Percentiles rank a stretch among this genome's conserved stretches.
phyloP scores from a whole-genome alignment of 441 rosid genomes.

The Gossypium gossypioides region DNA sequence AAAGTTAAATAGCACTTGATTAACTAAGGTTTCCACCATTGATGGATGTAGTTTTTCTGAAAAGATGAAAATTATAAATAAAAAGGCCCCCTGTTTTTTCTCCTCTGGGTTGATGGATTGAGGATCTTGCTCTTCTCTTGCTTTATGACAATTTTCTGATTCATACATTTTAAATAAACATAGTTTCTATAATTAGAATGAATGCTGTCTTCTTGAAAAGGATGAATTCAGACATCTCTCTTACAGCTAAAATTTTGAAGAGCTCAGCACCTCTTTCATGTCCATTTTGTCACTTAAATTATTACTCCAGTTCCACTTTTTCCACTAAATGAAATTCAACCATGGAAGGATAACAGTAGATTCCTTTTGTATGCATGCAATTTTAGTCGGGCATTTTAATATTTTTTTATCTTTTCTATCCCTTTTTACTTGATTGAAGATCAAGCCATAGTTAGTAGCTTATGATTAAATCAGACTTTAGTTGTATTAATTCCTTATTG shows the following conservation, averaged over 20 bases:
- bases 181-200: neutral
- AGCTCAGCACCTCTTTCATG: neutral
- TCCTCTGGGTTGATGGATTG: neutral
- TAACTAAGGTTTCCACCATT: neutral
- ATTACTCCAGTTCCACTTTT: neutral
- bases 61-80: neutral
- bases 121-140: neutral
- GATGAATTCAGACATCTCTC: neutral
- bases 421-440: neutral
- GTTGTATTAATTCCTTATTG: neutral
- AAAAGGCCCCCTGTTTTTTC: neutral
- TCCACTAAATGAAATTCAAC: neutral
- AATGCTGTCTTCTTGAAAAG: neutral
- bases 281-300: neutral
- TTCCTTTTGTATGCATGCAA: neutral
- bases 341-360: neutral
- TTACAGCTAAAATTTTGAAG: neutral
- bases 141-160: neutral
- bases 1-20: neutral
- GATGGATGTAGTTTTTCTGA: neutral
- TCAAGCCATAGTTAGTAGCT: neutral
- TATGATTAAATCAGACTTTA: neutral
- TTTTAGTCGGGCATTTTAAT: neutral
- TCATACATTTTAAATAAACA: neutral
- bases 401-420: neutral